A percentile compares a stretch with the other conserved stretches of the same genome.
phyloP scores from a whole-genome alignment of 2,329 filamentous ascomycete genomes.

The Arthrocladium fulminans region DNA sequence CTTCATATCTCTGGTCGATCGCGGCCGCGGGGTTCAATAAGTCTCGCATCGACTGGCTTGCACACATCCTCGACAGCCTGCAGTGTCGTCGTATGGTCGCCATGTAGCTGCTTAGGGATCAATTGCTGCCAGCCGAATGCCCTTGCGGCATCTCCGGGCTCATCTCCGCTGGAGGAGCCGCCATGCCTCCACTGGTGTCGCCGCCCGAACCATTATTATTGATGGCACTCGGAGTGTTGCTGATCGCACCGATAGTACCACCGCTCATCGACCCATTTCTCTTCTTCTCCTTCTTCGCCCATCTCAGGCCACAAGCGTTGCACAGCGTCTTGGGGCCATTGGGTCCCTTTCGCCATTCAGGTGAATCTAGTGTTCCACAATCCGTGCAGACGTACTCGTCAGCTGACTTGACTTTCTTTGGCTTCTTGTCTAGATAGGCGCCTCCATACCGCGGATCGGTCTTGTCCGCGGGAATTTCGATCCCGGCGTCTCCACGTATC shows the following conservation, averaged over 20 bases:
- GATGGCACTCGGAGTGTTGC: neutral
- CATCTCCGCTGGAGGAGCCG: neutral
- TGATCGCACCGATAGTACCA: neutral
- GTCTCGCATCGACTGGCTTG: too few relatives aligned
- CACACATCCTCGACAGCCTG: too few relatives aligned
- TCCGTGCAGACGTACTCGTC: constrained; percentile 94
- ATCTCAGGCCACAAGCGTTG: constrained; percentile 80
- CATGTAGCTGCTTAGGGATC: too few relatives aligned
- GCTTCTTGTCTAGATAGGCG: constrained; percentile 56
- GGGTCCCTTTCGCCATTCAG: constrained; percentile 92
- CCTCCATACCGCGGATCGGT: constrained; percentile 47
- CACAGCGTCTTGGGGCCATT: constrained; percentile 89
- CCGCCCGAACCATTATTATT: neutral
- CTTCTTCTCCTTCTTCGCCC: constrained; percentile 71
- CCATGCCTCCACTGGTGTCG: neutral
- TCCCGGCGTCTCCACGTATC: constrained; percentile 76
- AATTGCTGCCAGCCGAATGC: neutral
- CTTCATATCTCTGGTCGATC: too few relatives aligned
- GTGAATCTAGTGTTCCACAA: constrained; percentile 87
- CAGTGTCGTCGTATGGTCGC: too few relatives aligned
- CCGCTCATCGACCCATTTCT: constrained; percentile 21
- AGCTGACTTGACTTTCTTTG: constrained; percentile 66
- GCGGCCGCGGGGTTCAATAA: too few relatives aligned
- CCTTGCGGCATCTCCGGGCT: neutral
- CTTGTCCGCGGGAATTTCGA: constrained; percentile 72